Percentiles rank a stretch among this genome's conserved stretches.
These are phyloP conservation scores for Xanthoparmelia taractica DNA, from an alignment of 495 filamentous ascomycete species.

Conservation along the genomic window DNA sequence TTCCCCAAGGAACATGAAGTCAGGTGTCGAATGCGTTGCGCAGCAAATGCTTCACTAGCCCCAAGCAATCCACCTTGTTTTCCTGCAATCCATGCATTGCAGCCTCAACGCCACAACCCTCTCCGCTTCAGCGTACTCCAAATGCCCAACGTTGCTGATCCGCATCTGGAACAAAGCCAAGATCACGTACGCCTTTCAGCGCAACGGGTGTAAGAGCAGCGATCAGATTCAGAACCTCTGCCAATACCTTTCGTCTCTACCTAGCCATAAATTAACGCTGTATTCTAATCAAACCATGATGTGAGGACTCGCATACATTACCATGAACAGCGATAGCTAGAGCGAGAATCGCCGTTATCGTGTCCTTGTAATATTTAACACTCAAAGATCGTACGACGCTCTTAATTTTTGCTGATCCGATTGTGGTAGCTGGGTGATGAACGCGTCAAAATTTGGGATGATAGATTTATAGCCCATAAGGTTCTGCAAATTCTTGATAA, in stretches of 20 bases:
- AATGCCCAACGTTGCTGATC: neutral
- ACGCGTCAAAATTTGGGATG: conserved; percentile 77
- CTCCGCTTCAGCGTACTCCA: neutral
- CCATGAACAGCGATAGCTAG: neutral
- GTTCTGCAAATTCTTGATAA: conserved; percentile 45
- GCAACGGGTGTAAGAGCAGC: neutral
- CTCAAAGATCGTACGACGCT: conserved; percentile 30
- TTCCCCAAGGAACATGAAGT: neutral
- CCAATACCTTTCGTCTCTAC: neutral
- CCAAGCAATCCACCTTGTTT: neutral
- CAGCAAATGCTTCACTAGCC: neutral
- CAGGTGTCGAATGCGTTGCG: neutral
- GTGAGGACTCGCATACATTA: neutral
- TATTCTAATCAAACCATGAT: neutral
- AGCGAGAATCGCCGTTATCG: neutral
- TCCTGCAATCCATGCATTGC: neutral
- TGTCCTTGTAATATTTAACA: neutral
- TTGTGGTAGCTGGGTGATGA: conserved; percentile 59
- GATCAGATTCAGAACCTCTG: neutral
- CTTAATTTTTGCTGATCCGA: conserved; percentile 52
- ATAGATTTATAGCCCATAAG: conserved; percentile 74
- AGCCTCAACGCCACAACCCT: neutral
- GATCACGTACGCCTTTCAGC: neutral
- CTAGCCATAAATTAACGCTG: neutral
- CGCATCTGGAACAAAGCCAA: neutral